These are phyloP conservation scores for Bolboschoenoplectus hybrid DNA, from an alignment of 202 grass and related monocot species.

Conservation along the genomic window DNA sequence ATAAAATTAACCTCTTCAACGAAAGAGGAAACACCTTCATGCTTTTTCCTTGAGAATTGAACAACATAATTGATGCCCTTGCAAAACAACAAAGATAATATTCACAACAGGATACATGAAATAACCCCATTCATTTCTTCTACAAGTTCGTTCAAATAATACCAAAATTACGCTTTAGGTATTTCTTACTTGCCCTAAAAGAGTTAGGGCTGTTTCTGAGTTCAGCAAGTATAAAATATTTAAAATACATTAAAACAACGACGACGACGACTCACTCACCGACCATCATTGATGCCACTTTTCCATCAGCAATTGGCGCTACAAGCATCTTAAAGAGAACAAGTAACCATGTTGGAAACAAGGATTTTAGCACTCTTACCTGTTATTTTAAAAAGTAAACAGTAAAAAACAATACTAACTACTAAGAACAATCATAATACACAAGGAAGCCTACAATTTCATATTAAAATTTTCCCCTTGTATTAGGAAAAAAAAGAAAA, in stretches of 20 bases:
- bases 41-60: constrained; percentile 21
- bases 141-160: background rate
- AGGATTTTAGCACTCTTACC: constrained; percentile 66
- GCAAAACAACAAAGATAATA: constrained; percentile 15
- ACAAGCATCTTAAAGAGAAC: constrained; percentile 82
- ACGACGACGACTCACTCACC: constrained; percentile 50
- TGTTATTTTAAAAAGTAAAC: constrained; percentile 39
- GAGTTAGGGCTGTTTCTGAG: background rate
- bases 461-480: background rate
- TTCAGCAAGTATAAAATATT: background rate
- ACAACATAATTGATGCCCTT: background rate
- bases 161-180: background rate
- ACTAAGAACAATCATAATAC: constrained; percentile 17
- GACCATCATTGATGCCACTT: constrained; percentile 69
- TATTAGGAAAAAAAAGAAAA: background rate
- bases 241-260: background rate
- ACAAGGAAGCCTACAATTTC: background rate
- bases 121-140: background rate
- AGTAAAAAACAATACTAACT: constrained; percentile 5
- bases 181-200: background rate
- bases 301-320: constrained; percentile 66
- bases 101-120: background rate
- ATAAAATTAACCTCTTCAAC: background rate
- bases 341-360: constrained; percentile 80
- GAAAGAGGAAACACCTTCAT: background rate